These are phyloP conservation scores for Silene vulgaris DNA, from an alignment of 179 eudicot genomes.

Conservation along the genomic window DNA sequence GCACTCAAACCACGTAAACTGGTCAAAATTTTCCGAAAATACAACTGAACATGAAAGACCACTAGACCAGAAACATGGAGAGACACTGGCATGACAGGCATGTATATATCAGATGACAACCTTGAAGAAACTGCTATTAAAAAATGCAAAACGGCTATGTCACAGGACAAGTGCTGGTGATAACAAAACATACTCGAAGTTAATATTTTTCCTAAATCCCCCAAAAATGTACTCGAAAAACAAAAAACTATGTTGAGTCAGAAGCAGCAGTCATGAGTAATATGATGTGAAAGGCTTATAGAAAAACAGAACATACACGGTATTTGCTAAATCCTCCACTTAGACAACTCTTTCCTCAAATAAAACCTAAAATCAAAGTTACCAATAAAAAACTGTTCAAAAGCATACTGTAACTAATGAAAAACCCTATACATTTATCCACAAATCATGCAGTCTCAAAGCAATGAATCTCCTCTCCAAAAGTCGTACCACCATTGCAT, in stretches of 20 bases:
- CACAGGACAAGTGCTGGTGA: background rate
- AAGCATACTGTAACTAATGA: background rate
- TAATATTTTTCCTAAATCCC: background rate
- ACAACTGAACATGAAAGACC: background rate
- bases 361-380: background rate
- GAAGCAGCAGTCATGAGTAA: no score
- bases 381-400: background rate
- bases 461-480: background rate
- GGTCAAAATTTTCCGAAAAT: background rate
- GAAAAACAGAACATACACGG: background rate
- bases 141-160: background rate
- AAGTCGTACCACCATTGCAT: background rate
- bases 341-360: conserved; percentile 3
- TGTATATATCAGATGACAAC: background rate
- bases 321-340: background rate
- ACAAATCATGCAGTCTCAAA: background rate
- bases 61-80: background rate
- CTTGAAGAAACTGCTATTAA: background rate
- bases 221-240: background rate
- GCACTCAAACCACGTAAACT: background rate
- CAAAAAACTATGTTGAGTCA: background rate
- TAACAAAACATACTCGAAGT: background rate
- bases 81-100: background rate
- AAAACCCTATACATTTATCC: background rate
- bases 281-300: background rate